Conservation (phyloP, 1,284 basidiomycete species). For the Sporisorium iseilematis-ciliati region DNA sequence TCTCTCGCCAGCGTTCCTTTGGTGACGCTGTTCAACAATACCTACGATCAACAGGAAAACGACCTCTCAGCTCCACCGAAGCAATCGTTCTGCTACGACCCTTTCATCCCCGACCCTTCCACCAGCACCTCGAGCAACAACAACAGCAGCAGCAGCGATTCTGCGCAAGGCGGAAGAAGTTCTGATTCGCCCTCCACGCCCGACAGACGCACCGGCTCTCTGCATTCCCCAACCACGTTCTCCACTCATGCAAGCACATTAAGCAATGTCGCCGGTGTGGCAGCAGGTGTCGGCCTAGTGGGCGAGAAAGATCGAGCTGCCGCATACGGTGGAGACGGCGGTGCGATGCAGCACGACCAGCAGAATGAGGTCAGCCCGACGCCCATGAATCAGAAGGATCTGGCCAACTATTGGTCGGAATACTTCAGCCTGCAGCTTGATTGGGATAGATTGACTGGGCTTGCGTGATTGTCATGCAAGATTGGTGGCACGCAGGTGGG, state of each 20-base stretch:
- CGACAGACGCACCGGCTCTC: neutral
- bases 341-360: neutral
- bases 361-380: slow-evolving; percentile 4
- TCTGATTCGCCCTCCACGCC: slow-evolving; percentile 8
- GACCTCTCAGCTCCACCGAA: neutral
- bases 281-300: neutral
- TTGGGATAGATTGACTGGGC: slow-evolving; percentile 43
- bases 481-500: neutral
- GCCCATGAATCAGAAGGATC: slow-evolving; percentile 40
- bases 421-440: slow-evolving; percentile 47
- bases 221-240: slow-evolving; percentile 4
- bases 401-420: slow-evolving; percentile 48
- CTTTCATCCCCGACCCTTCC: slow-evolving; percentile 36
- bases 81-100: slow-evolving; percentile 36
- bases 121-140: neutral
- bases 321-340: neutral
- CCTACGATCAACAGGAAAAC: slow-evolving; percentile 26
- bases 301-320: neutral
- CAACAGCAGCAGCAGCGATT: neutral
- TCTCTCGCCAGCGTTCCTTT: slow-evolving; percentile 26
- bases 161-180: neutral
- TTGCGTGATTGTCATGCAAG: slow-evolving; percentile 14
- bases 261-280: neutral
- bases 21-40: slow-evolving; percentile 45
- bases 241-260: neutral